phyloP scores from a whole-genome alignment of 2,329 filamentous ascomycete genomes.

The Ceratocystis smalleyi region DNA sequence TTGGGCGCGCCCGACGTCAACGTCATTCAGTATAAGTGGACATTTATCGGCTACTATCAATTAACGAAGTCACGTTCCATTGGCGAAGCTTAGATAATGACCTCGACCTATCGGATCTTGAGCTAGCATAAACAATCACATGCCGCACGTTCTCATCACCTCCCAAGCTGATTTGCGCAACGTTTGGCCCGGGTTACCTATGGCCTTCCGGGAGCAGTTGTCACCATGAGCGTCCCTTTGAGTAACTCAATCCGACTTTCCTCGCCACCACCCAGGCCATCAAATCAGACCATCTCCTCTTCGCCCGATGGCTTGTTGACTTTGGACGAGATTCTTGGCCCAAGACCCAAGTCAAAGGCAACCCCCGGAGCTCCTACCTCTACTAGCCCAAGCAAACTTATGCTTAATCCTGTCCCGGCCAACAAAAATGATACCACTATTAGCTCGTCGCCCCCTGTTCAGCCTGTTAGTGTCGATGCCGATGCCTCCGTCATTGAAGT shows the following conservation, averaged over 20 bases:
- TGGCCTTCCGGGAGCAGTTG: not conserved
- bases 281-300: constrained; percentile 7
- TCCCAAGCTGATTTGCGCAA: not conserved
- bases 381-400: not conserved
- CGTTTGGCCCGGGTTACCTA: not conserved
- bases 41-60: not conserved
- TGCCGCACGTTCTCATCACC: not conserved
- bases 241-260: not conserved
- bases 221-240: constrained; percentile 1
- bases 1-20: not conserved
- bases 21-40: not conserved
- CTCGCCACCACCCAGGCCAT: not conserved
- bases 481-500: constrained; percentile 14
- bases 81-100: not conserved
- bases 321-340: not conserved
- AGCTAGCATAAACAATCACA: not conserved
- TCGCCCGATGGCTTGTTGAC: constrained; percentile 1
- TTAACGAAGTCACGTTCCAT: not conserved
- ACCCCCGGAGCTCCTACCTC: not conserved
- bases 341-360: not conserved
- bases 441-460: not conserved
- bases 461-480: not conserved
- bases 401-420: not conserved
- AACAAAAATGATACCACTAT: not conserved
- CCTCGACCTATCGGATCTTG: not conserved